phyloP scores from a whole-genome alignment of 148 eudicot genomes.

The Rhododendron vialii region DNA sequence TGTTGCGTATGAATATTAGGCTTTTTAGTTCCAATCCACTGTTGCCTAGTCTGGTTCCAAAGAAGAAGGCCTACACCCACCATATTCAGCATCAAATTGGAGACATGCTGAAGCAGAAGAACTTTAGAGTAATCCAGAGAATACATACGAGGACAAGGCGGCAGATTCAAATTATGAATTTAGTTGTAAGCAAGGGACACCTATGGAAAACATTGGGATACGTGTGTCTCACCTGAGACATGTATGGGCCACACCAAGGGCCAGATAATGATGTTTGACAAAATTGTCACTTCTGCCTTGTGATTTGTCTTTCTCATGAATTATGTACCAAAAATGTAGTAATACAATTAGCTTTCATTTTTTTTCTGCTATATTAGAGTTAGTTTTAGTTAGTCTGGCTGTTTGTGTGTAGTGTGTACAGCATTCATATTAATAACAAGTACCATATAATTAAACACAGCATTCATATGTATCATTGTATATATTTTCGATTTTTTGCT shows the following conservation, averaged over 20 bases:
- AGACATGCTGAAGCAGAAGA: background rate
- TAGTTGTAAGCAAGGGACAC: background rate
- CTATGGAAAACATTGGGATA: background rate
- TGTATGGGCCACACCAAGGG: background rate
- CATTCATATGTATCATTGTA: background rate
- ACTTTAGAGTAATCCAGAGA: background rate
- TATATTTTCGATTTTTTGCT: background rate
- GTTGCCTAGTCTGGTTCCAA: constrained; percentile 84
- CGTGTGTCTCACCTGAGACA: background rate
- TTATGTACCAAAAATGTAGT: background rate
- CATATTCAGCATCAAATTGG: constrained; percentile 3
- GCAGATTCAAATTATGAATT: background rate
- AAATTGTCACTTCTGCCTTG: background rate
- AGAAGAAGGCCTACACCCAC: constrained; percentile 60
- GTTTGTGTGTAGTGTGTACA: background rate
- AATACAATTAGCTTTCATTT: no score
- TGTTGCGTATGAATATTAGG: constrained; percentile 24
- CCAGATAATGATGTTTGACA: background rate
- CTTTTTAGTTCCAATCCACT: constrained; percentile 66
- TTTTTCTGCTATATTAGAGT: background rate
- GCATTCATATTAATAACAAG: background rate
- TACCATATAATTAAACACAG: background rate
- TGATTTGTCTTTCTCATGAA: background rate
- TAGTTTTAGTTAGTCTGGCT: background rate
- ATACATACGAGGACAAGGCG: background rate